Percentiles rank a stretch among this genome's conserved stretches.
phyloP scores from a whole-genome alignment of 345 rosid species.

The Corymbia maculata region DNA sequence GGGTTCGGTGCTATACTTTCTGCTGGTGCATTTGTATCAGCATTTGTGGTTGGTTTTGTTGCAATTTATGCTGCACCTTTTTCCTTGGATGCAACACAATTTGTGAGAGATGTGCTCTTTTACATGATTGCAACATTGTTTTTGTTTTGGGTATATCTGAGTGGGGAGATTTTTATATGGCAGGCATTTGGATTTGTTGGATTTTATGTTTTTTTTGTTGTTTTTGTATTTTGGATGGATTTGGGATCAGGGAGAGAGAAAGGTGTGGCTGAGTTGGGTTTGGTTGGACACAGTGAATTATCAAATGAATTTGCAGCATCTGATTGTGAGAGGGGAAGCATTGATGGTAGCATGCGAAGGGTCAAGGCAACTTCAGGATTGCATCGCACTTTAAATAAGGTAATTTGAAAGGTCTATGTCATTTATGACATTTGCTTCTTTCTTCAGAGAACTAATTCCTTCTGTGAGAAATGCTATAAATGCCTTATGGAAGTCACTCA shows the following conservation, averaged over 20 bases:
- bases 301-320: constrained; percentile 3
- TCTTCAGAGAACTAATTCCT: not conserved
- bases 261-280: constrained; percentile 1
- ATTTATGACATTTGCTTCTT: not conserved
- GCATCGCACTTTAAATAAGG: constrained; percentile 31
- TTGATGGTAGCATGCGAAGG: constrained; percentile 13
- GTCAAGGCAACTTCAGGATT: constrained; percentile 19
- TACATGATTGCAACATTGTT: constrained; percentile 62
- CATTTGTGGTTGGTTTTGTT: constrained; percentile 90
- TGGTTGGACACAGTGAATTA: not conserved
- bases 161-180: constrained; percentile 94
- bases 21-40: constrained; percentile 87
- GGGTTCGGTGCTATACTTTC: constrained; percentile 92
- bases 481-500: not conserved
- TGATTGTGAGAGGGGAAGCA: constrained; percentile 29
- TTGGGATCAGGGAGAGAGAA: constrained; percentile 16
- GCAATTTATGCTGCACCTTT: constrained; percentile 90
- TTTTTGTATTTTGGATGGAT: constrained; percentile 94
- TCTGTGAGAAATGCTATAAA: not conserved
- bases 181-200: constrained; percentile 86
- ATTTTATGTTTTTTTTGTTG: constrained; percentile 77
- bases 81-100: constrained; percentile 53
- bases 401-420: not conserved
- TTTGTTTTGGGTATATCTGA: constrained; percentile 81
- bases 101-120: constrained; percentile 78